These are phyloP conservation scores for Torulaspora maleeae DNA, from an alignment of 805 yeast genomes.

Conservation along the genomic window DNA sequence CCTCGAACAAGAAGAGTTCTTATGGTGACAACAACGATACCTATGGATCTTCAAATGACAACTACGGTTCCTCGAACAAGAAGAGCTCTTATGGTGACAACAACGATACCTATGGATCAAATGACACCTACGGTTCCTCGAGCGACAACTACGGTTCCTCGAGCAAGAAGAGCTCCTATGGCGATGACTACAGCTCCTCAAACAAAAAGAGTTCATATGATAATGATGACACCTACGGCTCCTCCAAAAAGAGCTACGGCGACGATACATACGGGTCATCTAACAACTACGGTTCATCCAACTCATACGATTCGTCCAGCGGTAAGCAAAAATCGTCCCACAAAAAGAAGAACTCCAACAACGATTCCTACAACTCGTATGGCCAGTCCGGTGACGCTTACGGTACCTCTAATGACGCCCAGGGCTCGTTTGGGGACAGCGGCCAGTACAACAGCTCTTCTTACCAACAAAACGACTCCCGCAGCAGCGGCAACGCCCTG, in stretches of 20 bases:
- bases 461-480: constrained; percentile 6
- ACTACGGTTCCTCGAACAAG: constrained; percentile 19
- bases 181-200: constrained; percentile 19
- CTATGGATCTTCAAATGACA: constrained; percentile 20
- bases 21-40: constrained; percentile 28
- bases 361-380: constrained; percentile 29
- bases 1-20: constrained; percentile 22
- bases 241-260: constrained; percentile 20
- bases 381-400: constrained; percentile 18
- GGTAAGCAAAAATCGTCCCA: constrained; percentile 21
- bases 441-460: constrained; percentile 15
- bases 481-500: constrained; percentile 13
- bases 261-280: constrained; percentile 24
- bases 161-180: constrained; percentile 25
- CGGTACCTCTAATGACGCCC: constrained; percentile 19
- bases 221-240: constrained; percentile 18
- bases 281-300: not conserved
- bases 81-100: constrained; percentile 16
- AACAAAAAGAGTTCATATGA: constrained; percentile 11
- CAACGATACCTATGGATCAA: constrained; percentile 22
- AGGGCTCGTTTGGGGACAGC: constrained; percentile 15
- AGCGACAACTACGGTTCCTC: constrained; percentile 14
- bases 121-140: constrained; percentile 24
- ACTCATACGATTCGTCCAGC: constrained; percentile 17
- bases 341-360: constrained; percentile 18